Conservation (phyloP, 1,139 yeast genomes). For the Saccharomyces hybrid region DNA sequence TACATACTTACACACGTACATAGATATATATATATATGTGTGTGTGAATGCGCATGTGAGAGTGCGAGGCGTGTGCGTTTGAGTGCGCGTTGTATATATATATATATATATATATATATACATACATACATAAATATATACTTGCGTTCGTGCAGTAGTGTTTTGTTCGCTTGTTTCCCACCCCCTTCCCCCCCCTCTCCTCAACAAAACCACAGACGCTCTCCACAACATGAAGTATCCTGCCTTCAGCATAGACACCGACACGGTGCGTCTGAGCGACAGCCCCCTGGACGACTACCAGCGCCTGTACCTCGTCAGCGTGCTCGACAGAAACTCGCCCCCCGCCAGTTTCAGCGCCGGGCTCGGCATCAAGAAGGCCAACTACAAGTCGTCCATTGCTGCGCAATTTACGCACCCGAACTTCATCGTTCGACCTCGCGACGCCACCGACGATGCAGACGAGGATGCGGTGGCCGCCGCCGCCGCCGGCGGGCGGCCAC, state of each 20-base stretch:
- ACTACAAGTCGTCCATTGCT: slow-evolving; percentile 14
- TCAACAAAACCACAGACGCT: background rate
- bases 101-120: too few species aligned
- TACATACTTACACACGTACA: background rate
- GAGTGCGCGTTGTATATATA: background rate
- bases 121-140: too few species aligned
- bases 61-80: background rate
- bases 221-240: slow-evolving; percentile 8
- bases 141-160: background rate
- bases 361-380: slow-evolving; percentile 7
- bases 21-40: too few species aligned
- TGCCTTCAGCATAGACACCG: slow-evolving; percentile 12
- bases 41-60: background rate
- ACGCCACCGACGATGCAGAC: slow-evolving; percentile 2
- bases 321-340: background rate
- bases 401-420: slow-evolving; percentile 9
- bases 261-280: slow-evolving; percentile 14
- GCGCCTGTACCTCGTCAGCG: slow-evolving; percentile 16
- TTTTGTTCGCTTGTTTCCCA: background rate
- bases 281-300: slow-evolving; percentile 31
- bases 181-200: too few species aligned
- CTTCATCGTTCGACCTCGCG: slow-evolving; percentile 1
- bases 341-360: background rate
- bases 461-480: background rate
- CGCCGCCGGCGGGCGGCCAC: background rate